Percentiles rank a stretch among this genome's conserved stretches.
phyloP scores from a whole-genome alignment of 1,139 yeast species.

The Blastobotrys indianensis region DNA sequence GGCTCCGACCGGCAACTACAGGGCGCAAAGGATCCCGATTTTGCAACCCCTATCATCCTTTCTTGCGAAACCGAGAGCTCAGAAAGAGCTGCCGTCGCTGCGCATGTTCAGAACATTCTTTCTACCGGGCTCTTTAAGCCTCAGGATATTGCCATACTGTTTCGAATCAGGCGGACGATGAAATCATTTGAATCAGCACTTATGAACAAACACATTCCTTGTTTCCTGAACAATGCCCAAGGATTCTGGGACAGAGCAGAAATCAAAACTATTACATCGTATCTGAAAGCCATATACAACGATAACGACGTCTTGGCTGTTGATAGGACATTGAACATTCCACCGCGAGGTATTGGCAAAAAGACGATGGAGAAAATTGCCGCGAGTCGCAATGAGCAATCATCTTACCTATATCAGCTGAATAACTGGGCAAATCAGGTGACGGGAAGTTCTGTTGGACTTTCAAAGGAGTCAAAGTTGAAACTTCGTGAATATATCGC shows the following conservation, averaged over 20 bases:
- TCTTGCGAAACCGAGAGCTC: conserved; percentile 37
- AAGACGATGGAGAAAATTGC: conserved; percentile 17
- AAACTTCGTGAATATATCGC: background rate
- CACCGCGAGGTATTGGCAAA: conserved; percentile 68
- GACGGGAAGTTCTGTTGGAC: background rate
- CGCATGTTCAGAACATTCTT: conserved; percentile 41
- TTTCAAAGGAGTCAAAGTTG: background rate
- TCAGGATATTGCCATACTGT: conserved; percentile 64
- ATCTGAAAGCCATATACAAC: conserved; percentile 55
- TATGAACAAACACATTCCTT: conserved; percentile 52
- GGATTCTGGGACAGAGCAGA: conserved; percentile 80
- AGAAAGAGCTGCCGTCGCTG: conserved; percentile 57
- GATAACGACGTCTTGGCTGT: conserved; percentile 56
- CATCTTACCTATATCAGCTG: background rate
- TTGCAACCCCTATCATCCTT: conserved; percentile 40
- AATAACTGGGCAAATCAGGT: background rate
- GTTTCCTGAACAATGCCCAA: conserved; percentile 59
- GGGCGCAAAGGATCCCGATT: conserved; percentile 1
- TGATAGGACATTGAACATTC: conserved; percentile 51
- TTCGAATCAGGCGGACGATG: conserved; percentile 57
- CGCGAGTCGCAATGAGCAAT: background rate
- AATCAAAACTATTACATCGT: conserved; percentile 55
- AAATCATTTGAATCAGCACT: conserved; percentile 58
- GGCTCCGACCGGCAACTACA: conserved; percentile 16
- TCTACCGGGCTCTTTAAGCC: conserved; percentile 34